Base-by-base conservation (phyloP, 331 rosid genomes). In the Spiraea crenata region DNA sequence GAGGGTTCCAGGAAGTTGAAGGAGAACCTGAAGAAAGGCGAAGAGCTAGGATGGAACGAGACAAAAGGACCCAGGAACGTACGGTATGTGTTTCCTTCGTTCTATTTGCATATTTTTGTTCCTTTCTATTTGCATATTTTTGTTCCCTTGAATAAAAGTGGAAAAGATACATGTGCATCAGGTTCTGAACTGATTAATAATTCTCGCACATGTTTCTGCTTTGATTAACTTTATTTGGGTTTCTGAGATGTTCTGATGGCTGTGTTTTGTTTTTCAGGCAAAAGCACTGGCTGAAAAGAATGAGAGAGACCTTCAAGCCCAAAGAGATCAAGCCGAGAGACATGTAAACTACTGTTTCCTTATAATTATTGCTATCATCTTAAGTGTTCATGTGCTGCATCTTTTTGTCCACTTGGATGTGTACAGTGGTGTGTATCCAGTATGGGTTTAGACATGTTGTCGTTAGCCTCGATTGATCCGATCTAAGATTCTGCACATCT, bases 321-420 rank as follows among this genome's bases (percentile, higher is more conserved):
- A 86, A 71, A 91, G 99, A 80, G 99, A 95, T 0, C 99, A 95
- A 89, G 96, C 96, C 42, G 99, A 95, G 86, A 89, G 99, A 91
- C 79, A 84, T 78, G 99, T 95, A 83, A 86, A 83, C 74, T 14
- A 47, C 63, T 60, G 65, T 76, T 79, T 42, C 47, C 65, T 17
- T 60, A 73, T 56, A 35, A n/a, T 25, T 49, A 35, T 25, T 57
- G 42, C n/a, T 16, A 50, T 71, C 11, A 15, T 51, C 46, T 13
- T n/a, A 14, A 57, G 44, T 65, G 13, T 34, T 57, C 10, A n/a
- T 51, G 19, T 16, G 20, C n/a, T 9, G 51, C 57, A n/a, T 55
- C 14, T 54, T 41, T 45, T 37, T 57, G n/a, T 13, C 42, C 19
- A 25, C 39, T 63, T 25, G 44, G 35, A 42, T 57, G 55, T 15